Evolutionary conservation across 148 eudicot species (phyloP), one percentile per base, ranked within the genome.

Genomic region (Suaeda aralocaspica): DNA sequence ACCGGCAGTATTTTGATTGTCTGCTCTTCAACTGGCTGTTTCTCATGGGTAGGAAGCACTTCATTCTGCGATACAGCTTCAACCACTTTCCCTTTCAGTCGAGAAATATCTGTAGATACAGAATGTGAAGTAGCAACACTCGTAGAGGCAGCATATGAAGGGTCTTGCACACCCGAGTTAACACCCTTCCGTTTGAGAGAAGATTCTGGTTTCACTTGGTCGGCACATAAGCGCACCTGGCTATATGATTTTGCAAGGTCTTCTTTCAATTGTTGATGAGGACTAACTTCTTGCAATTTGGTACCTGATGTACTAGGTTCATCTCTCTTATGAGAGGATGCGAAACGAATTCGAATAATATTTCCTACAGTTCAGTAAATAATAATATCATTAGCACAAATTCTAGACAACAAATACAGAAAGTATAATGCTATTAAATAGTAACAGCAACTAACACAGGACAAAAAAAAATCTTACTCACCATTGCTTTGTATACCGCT

Each of bases 341-440:
- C 58, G 50, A 93, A 49, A 9, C 83, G 76, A 42, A 93, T 84
- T 58, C 84, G 82, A 41, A 93, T 24, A 9, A 82, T 72, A 26
- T 77, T 90, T 2, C 95, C 98, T 93, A 79, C 39, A 24, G 10
- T 14, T 21, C 25, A 3, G 16, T 3, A 22, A n/a, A 9, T 48
- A 36, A n/a, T 44, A 60, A 33, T 31, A 4, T 33, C 48, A 42
- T 63, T 14, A 63, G 67, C 31, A 39, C 16, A 63, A 11, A 41
- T 19, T 2, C 13, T 44, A 53, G 61, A 13, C 9, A 53, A 11
- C 51, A 58, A 8, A 25, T 19, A 13, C 31, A 67, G n/a, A 25
- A 55, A n/a, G 24, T 12, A 55, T 9, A 31, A 0, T 55, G 7
- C 18, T 48, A 58, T 16, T 26, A 1, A 4, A 49, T 9, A 58